Base-by-base conservation (phyloP, 2,329 filamentous ascomycete genomes). In the Ascochyta rabiei region DNA sequence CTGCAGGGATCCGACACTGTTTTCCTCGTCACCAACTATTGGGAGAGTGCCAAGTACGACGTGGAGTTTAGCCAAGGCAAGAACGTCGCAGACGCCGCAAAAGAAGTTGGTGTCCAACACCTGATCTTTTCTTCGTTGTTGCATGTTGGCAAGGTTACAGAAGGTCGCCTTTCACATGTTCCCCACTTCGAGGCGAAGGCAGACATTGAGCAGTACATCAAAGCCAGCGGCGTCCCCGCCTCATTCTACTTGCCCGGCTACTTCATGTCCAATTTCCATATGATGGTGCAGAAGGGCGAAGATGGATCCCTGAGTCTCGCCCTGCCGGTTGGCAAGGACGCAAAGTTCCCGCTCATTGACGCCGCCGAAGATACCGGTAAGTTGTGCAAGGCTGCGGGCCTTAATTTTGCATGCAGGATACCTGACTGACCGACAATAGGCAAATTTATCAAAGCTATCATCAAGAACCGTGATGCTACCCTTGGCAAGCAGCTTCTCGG, bases 131-230 rank as follows among this genome's bases (percentile, higher is more conserved):
- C 62, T 0, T 63, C 64, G 0, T 48, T 69, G 15, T 28, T 63
- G n/a, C 56, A 63, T 24, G 60, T 61, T 2, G 60, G 59, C 18
- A 59, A 63, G 28, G 33, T 57, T 8, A 66, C 60, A 8, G 57
- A 61, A n/a, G 76, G 75, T 12, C 72, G 71, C 23, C 68, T 76
- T 21, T 58, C 61, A 7, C 62, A 74, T 26, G 71, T 77, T 12
- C 60, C 77, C 51, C 80, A 83, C 60, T 87, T 86, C 55, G 84
- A 87, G 65, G 72, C 70, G 64, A 86, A 86, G 68, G 82, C 83
- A 13, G 70, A 78, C 6, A 77, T 83, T 0, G 83, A 84, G 59
- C 68, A 78, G 18, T 83, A 86, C 67, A 80, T 84, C 45, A 78
- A 79, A n/a, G 78, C 79, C 0, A 57, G 30, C 7, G 61, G 59